Percentiles rank a stretch among this genome's conserved stretches.
Evolutionary conservation across 139 green algal genomes (phyloP).

Genomic region (Bryopsis sp.): DNA sequence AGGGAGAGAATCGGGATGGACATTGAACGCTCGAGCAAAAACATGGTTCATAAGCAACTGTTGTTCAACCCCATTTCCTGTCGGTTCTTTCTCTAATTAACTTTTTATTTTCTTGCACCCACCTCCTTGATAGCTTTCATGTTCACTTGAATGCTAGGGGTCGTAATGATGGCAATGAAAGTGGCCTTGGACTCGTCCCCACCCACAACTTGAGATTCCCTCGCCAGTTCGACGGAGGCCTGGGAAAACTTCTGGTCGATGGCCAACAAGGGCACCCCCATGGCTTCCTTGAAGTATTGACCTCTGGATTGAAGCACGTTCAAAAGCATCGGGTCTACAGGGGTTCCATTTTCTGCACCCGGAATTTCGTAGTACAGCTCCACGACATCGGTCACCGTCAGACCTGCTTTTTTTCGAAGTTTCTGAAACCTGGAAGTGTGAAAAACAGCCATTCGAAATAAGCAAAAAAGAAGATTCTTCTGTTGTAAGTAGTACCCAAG

Average conservation of each 20-base stretch:
- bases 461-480: too few relatives aligned
- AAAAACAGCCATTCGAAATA: too few relatives aligned
- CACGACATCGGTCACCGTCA: constrained; percentile 59
- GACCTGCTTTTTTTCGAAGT: constrained; percentile 80
- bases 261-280: constrained; percentile 40
- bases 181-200: constrained; percentile 6
- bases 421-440: constrained; percentile 82
- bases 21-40: too few relatives aligned
- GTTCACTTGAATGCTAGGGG: too few relatives aligned
- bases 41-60: not conserved
- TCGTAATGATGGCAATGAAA: constrained; percentile 25
- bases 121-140: too few relatives aligned
- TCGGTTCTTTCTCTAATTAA: too few relatives aligned
- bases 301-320: constrained; percentile 21
- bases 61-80: too few relatives aligned
- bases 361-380: constrained; percentile 47
- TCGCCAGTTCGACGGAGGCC: constrained; percentile 42
- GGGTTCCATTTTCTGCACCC: not conserved
- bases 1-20: too few relatives aligned
- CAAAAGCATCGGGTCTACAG: constrained; percentile 1
- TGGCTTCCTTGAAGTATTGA: constrained; percentile 39
- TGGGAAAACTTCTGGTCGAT: constrained; percentile 25
- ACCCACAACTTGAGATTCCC: constrained; percentile 33
- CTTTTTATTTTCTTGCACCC: too few relatives aligned
- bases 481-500: too few relatives aligned